Evolutionary conservation across 2,329 filamentous ascomycete species (phyloP), one percentile per base, ranked within the genome.

Genomic region (Fusarium clavum): DNA sequence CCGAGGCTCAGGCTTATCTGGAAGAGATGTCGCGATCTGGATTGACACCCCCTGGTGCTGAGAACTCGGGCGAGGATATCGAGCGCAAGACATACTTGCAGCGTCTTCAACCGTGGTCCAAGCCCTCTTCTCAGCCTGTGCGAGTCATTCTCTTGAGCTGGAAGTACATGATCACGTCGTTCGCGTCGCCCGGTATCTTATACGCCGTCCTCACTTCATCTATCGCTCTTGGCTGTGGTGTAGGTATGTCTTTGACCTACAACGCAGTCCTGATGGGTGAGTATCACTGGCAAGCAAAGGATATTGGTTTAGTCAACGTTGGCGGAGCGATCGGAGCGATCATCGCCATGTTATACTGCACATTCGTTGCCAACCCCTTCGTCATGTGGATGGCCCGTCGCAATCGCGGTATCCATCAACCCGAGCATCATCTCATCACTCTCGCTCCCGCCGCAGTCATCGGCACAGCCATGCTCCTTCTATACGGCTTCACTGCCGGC

Each of bases 351-450:
- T 14, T 63, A 3, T 63, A 63, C 41, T 63, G 58, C 16, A 63
- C 60, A 10, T 63, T 63, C 16, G n/a, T 63, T 0, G 58, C 41
- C 14, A 63, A 63, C 6, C 60, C 60, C 2, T 63, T 63, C 1
- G 60, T 63, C n/a, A 38, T 63, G n/a, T 63, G 58, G 60, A 55
- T 63, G 53, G 67, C 67, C 8, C 61, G 62, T n/a, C 67, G 62
- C 3, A 70, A 62, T 8, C 61, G 54, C 1, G 67, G 66, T 12
- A 57, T 70, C 20, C 67, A 70, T 18, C 38, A 58, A 20, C 67
- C 67, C 0, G 66, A 70, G 61, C 67, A 70, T 27, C 61, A 67
- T 2, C 67, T 70, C 45, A 27, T 70, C n/a, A 70, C 62, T 20
- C 27, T 70, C 34, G 51, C 60, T 5, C 61, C 67, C 14, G 57